A percentile compares a stretch with the other conserved stretches of the same genome.
These are phyloP conservation scores for Candida ortonii DNA, from an alignment of 805 yeast genomes.

Conservation along the genomic window DNA sequence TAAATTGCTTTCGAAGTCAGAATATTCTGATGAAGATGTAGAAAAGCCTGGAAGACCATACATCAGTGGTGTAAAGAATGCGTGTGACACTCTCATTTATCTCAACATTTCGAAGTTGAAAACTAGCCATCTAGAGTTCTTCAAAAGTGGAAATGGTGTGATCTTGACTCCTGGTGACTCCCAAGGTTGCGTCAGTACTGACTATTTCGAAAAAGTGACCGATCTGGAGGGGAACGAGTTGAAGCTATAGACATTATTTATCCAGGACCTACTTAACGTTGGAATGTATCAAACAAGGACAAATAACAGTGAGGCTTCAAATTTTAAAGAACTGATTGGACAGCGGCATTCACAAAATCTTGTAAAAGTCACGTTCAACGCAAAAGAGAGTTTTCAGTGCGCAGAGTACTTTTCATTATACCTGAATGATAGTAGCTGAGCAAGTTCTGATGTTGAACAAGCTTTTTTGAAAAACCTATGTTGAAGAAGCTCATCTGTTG, in stretches of 20 bases:
- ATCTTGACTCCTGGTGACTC: constrained; percentile 62
- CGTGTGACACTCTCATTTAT: constrained; percentile 57
- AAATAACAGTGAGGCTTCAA: no score
- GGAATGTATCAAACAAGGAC: no score
- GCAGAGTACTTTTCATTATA: no score
- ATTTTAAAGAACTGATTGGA: no score
- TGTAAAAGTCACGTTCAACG: not conserved
- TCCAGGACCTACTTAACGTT: no score
- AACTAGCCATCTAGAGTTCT: constrained; percentile 46
- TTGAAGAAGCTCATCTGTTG: constrained; percentile 79
- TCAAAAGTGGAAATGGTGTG: constrained; percentile 70
- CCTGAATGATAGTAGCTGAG: constrained; percentile 47
- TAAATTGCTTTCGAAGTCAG: constrained; percentile 13
- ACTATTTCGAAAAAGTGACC: constrained; percentile 38
- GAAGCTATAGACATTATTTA: no score
- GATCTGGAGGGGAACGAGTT: constrained; percentile 23
- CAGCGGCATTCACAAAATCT: no score
- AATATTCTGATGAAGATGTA: constrained; percentile 2
- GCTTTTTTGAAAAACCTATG: constrained; percentile 70
- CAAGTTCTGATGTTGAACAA: constrained; percentile 57
- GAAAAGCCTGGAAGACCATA: no score
- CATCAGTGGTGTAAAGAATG: constrained; percentile 74
- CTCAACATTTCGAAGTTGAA: constrained; percentile 53
- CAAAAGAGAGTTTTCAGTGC: not conserved
- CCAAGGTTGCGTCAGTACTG: constrained; percentile 47